A percentile compares a stretch with the other conserved stretches of the same genome.
phyloP scores from a whole-genome alignment of 371 early-diverging fungal genomes.

The Zopfochytrium polystomum region DNA sequence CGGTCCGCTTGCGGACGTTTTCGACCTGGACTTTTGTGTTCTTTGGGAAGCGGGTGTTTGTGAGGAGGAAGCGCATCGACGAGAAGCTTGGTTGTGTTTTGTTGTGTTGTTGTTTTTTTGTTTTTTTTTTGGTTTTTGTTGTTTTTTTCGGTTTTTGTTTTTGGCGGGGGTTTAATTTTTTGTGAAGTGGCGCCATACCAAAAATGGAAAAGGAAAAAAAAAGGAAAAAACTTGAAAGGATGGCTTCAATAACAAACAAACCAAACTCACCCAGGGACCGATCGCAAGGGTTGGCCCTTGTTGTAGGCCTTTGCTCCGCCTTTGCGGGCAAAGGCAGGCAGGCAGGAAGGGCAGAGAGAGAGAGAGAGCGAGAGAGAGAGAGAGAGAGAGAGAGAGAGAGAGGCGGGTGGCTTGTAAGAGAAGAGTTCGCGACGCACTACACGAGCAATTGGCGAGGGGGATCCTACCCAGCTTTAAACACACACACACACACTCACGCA shows the following conservation, averaged over 20 bases:
- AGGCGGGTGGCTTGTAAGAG: background rate
- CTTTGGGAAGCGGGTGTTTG: constrained; percentile 84
- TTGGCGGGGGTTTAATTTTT: no score
- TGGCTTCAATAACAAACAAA: background rate
- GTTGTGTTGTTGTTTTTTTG: no score
- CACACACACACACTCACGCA: no score
- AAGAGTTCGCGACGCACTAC: no score
- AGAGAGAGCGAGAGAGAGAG: no score
- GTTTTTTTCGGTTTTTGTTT: no score
- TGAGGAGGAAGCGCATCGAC: constrained; percentile 70
- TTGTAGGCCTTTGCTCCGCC: constrained; percentile 31
- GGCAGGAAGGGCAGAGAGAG: no score
- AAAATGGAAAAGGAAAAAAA: no score
- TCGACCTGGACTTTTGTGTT: constrained; percentile 84
- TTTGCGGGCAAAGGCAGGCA: constrained; percentile 1
- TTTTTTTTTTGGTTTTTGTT: no score
- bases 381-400: background rate
- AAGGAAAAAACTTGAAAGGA: background rate
- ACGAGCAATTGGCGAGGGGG: no score
- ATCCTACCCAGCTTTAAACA: no score
- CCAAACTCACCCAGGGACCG: constrained; percentile 26
- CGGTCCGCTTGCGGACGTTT: constrained; percentile 63
- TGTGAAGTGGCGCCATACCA: no score
- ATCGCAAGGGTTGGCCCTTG: constrained; percentile 21
- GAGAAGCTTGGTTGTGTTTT: constrained; percentile 62